Evolutionary conservation across 768 basidiomycete genomes (phyloP), one percentile per base, ranked within the genome.

Genomic region (Boletus rufocinnamomeus): DNA sequence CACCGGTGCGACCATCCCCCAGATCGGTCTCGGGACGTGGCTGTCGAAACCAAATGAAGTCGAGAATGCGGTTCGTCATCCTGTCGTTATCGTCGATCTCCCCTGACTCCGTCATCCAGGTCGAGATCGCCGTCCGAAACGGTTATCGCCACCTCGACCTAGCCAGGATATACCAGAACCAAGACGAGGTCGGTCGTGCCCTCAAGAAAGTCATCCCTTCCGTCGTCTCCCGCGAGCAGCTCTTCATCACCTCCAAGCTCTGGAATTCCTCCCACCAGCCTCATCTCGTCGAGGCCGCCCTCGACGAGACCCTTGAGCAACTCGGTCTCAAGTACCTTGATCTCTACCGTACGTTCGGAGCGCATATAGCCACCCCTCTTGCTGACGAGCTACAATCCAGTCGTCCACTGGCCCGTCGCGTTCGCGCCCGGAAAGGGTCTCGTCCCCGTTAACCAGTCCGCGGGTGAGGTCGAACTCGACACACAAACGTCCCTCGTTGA

Each of bases 81-180:
- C 40, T n/a, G 13, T 50, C 49, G 1, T 46, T 40, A n/a, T 55
- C 41, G 11, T 30, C n/a, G 44, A 46, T 50, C 50, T 40, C 37
- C 27, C 17, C 27, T 63, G 21, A 61, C 46, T 6, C 28, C 52
- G 11, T 28, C 30, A n/a, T 43, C 8, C 59, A 91, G 90, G 88
- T 91, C 51, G 88, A 89, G 71, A 77, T 79, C 63, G 92, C 93
- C 30, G 80, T 95, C 35, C 78, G 80, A 52, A 80, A 82, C 30
- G 91, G 91, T 1, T 94, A 93, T 72, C 80, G 90, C 50, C 93
- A 95, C 73, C 83, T 95, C 62, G 93, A 95, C 72, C 81, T 90
- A 21, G 93, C 92, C 4, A 82, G 82, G 82, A 77, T 89, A 48
- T 94, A 94, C 74, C 69, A 78, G 61, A 95, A 94, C 72, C 92